Base-by-base conservation (phyloP, 805 yeast genomes). In the Metschnikowia matae region DNA sequence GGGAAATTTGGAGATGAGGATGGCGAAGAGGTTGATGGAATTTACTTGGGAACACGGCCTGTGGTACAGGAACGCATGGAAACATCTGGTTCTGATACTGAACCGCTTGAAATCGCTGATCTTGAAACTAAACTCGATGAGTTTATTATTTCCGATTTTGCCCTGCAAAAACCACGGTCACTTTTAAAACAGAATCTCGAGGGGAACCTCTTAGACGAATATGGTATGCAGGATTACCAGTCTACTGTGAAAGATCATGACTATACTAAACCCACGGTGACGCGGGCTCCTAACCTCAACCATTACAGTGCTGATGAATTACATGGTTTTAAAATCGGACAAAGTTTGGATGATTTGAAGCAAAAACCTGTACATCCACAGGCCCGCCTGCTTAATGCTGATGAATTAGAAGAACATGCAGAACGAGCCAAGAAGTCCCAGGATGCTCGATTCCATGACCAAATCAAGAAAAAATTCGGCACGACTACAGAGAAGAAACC, bases 281-380 rank as follows among this genome's bases (percentile, higher is more conserved):
- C 11, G 54, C 43, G 14, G 48, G 51, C 17, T 3, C 52, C 60
- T 11, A 54, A 56, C n/a, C 31, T 69, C 20, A 62, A 59, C 35
- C 58, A 62, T 29, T 60, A 69, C 21, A 52, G 64, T 1, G 57
- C 64, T 2, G 54, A 49, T 1, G 68, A 70, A 31, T 60, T 73
- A 36, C 65, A 67, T 38, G 77, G 75, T 13, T 68, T 67, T 52
- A 61, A 58, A 39, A 63, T 73, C 14, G 78, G 78, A 3, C 40
- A 15, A 33, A 35, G 26, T 23, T 61, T 53, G 4, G 43, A 41
- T 11, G 29, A 17, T 35, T 23, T 44, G 6, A 26, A 26, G 7
- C 41, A 18, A 3, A 45, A 37, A 20, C 41, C 48, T 2, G 39
- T 17, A 3, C 39, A 32, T 17, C 48, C 42, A n/a, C 46, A 48